Conservation (phyloP, 345 rosid species). For the Nasturtium officinale region DNA sequence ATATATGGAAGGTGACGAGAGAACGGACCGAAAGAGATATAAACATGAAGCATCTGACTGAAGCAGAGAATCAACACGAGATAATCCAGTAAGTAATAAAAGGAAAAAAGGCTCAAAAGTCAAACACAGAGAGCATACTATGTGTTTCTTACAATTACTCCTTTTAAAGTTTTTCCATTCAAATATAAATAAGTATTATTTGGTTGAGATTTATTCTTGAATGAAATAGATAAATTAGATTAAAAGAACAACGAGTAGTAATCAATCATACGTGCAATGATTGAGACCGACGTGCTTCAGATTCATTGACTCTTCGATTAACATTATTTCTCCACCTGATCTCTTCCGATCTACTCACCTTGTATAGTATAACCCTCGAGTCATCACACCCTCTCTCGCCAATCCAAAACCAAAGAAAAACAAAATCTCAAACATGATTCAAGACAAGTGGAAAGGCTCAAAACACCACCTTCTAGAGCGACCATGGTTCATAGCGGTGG, state of each 20-base stretch:
- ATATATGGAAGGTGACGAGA: too few relatives aligned
- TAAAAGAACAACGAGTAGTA: neutral
- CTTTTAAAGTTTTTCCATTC: too few relatives aligned
- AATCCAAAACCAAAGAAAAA: neutral
- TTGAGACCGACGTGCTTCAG: constrained; percentile 40
- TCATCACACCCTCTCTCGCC: constrained; percentile 26
- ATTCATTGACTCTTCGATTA: constrained; percentile 27
- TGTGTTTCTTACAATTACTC: too few relatives aligned
- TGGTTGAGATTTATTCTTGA: too few relatives aligned
- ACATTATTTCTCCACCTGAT: constrained; percentile 39
- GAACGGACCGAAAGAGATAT: too few relatives aligned
- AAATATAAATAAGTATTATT: too few relatives aligned
- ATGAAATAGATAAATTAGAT: too few relatives aligned
- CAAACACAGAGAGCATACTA: too few relatives aligned
- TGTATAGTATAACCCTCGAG: constrained; percentile 39
- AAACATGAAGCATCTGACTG: too few relatives aligned
- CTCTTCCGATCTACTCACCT: constrained; percentile 31
- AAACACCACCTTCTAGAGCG: constrained; percentile 42
- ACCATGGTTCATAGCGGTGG: constrained; percentile 42
- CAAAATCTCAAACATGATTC: constrained; percentile 30
- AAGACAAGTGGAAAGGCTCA: constrained; percentile 23
- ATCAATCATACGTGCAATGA: constrained; percentile 32
- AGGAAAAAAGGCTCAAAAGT: too few relatives aligned
- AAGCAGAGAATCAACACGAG: too few relatives aligned
- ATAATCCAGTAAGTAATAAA: too few relatives aligned